Evolutionary conservation across 371 early-diverging fungal species (phyloP), one percentile per base, ranked within the genome.

Genomic region (Batrachochytrium dendrobatidis): DNA sequence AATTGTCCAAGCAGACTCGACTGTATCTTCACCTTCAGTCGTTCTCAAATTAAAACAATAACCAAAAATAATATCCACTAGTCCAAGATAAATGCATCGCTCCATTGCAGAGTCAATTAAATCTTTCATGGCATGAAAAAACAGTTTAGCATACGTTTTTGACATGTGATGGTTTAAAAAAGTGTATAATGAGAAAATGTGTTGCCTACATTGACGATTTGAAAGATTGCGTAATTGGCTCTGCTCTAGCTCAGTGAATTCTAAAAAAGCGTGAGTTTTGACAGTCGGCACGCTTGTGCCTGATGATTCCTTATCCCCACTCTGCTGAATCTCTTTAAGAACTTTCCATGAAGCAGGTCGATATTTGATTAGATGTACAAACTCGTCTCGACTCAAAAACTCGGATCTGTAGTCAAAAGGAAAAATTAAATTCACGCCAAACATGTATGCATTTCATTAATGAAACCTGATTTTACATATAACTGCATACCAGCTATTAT

Each of bases 1-100:
- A 31, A 96, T 83, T 0, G 89, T 89, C 95, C 96, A 94, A 1
- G 83, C 80, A 0, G 92, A 89, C 62, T 96, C 98, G 0, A 92
- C 89, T 12, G 83, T 92, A 31, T 77, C 71, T 28, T 98, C 95
- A 0, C 91, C 94, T 61, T 86, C 84, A 3, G 85, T 89, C 0
- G 83, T 80, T 12, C 98, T 86, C 44, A 85, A 70, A 55, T 98
- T 88, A 61, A 92, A 93, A 50, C 85, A 81, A 73, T 92, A 93
- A 0, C 93, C 92, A 68, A 88, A 94, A 18, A 95, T 49, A 28
- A 98, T 72, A 65, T 98, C 98, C 3, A 96, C 85, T 22, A 96
- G 66, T 0, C 92, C 90, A 15, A 94, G 53, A 67, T 94, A 98
- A 0, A 88, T 69, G 0, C 77, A 61, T 1, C 48, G 55, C 30